phyloP scores from a whole-genome alignment of 371 early-diverging fungal genomes.

The Mucor indicus region DNA sequence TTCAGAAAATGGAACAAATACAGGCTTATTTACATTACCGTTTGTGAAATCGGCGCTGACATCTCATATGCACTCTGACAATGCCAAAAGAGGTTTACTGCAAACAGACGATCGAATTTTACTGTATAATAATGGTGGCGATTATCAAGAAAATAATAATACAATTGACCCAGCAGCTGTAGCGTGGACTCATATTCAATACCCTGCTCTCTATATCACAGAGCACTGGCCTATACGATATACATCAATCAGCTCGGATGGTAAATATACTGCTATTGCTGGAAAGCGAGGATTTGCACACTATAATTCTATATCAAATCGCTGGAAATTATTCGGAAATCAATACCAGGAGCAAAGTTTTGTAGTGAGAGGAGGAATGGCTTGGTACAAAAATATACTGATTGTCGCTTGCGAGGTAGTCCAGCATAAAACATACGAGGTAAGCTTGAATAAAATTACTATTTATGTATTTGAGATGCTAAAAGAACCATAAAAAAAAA shows the following conservation, averaged over 20 bases:
- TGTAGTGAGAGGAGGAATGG: conserved; percentile 67
- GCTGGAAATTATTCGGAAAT: conserved; percentile 87
- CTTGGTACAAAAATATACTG: conserved; percentile 75
- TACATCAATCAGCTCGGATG: conserved; percentile 64
- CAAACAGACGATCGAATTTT: conserved; percentile 73
- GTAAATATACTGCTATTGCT: conserved; percentile 76
- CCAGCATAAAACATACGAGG: conserved; percentile 54
- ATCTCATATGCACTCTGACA: conserved; percentile 59
- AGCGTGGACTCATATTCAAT: conserved; percentile 76
- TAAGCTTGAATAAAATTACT: conserved; percentile 21
- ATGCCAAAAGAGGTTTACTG: conserved; percentile 61
- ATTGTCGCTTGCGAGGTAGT: conserved; percentile 62
- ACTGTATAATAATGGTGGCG: conserved; percentile 64
- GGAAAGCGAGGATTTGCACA: conserved; percentile 80
- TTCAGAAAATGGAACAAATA: neutral
- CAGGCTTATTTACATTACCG: conserved; percentile 60
- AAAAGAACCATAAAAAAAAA: neutral
- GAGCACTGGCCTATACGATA: conserved; percentile 86
- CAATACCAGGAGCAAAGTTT: conserved; percentile 84
- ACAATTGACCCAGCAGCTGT: conserved; percentile 73
- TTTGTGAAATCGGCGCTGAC: conserved; percentile 69
- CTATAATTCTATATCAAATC: conserved; percentile 66
- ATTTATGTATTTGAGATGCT: neutral
- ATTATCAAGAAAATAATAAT: conserved; percentile 64
- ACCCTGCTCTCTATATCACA: conserved; percentile 74